Evolutionary conservation across 208 protist genomes (phyloP).

Genomic region (Trypanosoma mega): DNA sequence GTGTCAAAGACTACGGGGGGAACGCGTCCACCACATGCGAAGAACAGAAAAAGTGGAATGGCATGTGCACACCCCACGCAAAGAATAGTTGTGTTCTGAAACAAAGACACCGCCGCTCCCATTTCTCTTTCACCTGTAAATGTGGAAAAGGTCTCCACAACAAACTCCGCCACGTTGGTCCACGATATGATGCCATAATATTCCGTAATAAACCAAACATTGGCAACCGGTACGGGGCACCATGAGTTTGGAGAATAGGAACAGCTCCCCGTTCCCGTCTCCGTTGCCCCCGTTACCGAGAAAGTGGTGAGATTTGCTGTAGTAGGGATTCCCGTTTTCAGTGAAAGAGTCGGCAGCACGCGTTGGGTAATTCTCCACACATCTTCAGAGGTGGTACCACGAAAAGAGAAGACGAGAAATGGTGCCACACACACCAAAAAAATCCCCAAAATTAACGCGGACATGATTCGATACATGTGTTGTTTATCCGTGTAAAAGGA

Average conservation of each 20-base stretch:
- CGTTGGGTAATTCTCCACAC: too few relatives aligned
- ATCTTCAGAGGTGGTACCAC: too few relatives aligned
- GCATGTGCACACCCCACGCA: slow-evolving; percentile 19
- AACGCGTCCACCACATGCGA: slow-evolving; percentile 37
- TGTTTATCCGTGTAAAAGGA: slow-evolving; percentile 52
- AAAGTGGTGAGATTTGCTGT: too few relatives aligned
- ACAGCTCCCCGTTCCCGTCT: too few relatives aligned
- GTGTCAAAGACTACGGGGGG: slow-evolving; percentile 38
- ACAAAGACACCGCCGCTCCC: slow-evolving; percentile 30
- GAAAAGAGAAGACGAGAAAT: slow-evolving; percentile 34
- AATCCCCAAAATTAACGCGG: slow-evolving; percentile 14
- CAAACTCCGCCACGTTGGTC: slow-evolving; percentile 11
- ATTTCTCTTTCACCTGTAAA: slow-evolving; percentile 4
- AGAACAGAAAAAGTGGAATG: slow-evolving; percentile 24
- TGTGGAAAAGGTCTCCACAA: neutral
- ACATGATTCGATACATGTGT: slow-evolving; percentile 23
- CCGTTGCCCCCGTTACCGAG: too few relatives aligned
- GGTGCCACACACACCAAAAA: slow-evolving; percentile 21
- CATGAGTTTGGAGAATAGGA: slow-evolving; percentile 14
- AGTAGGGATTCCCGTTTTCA: too few relatives aligned
- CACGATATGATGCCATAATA: slow-evolving; percentile 36
- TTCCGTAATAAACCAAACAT: slow-evolving; percentile 36
- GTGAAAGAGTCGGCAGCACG: too few relatives aligned
- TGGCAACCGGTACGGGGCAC: slow-evolving; percentile 31
- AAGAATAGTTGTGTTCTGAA: slow-evolving; percentile 32